Base-by-base conservation (phyloP, 495 filamentous ascomycete species). In the Aspergillus incahuasiensis region DNA sequence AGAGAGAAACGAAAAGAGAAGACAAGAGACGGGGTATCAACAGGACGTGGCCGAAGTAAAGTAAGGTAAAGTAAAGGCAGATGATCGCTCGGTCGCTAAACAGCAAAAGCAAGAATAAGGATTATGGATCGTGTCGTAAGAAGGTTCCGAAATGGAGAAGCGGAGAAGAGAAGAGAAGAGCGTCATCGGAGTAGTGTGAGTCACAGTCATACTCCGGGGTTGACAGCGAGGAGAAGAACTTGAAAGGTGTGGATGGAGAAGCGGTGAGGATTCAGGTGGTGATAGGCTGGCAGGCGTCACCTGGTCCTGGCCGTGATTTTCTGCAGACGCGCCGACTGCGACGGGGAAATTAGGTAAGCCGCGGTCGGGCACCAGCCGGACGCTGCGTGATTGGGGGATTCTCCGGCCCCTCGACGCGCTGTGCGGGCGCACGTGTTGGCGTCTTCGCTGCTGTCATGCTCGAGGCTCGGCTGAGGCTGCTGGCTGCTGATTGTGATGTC, bases 11-110 rank as follows among this genome's bases (percentile, higher is more conserved):
- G n/a, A 50, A 38, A 51, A n/a, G 51, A 58, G 57, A 57, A 65
- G 59, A 65, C 25, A n/a, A n/a, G n/a, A n/a, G 63, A 65, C 52
- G 21, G 63, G 63, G 63, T 65, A 65, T 65, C 63, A 55, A 62
- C 49, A 57, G 54, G 53, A 58, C 20, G 28, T 38, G 7, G 19
- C 32, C 25, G 8, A 8, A 8, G 4, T 4, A 28, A 8, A 28
- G 25, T 28, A 28, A 28, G 25, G 25, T 28, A 28, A 28, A 38
- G 25, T 5, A 1, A 28, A n/a, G 11, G 19, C 4, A 21, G 25
- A 13, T 48, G 38, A 48, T 35, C 32, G 32, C 32, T 35, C 32
- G 32, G 48, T 18, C 42, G 49, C 45, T 47, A 28, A 30, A 3
- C 15, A 16, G 9, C 5, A n/a, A 6, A 12, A 30, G 21, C 41